phyloP scores from a whole-genome alignment of 768 basidiomycete genomes.

The Mycena indigotica region DNA sequence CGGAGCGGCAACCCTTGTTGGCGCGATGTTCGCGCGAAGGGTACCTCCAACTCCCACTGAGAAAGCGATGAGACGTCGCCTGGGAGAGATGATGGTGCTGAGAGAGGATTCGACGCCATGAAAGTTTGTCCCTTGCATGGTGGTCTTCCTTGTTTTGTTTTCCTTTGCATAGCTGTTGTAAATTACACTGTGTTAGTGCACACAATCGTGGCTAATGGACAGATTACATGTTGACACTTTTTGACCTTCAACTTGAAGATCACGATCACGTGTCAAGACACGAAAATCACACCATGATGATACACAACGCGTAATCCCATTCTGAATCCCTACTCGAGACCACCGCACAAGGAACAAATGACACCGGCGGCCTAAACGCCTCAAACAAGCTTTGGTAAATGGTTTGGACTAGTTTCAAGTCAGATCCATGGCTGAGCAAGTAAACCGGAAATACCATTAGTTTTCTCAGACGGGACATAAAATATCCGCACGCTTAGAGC shows the following conservation, averaged over 20 bases:
- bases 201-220: background rate
- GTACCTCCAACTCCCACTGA: constrained; percentile 91
- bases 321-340: constrained; percentile 46
- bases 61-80: constrained; percentile 81
- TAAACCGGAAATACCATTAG: constrained; percentile 31
- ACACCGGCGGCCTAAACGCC: constrained; percentile 38
- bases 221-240: background rate
- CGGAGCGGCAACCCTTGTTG: constrained; percentile 54
- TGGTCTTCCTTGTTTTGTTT: constrained; percentile 9
- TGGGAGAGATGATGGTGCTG: constrained; percentile 78
- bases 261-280: no score
- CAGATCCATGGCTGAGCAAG: background rate
- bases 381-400: constrained; percentile 33
- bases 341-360: constrained; percentile 52
- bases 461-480: constrained; percentile 34
- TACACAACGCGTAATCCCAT: constrained; percentile 62
- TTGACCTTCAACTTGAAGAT: no score
- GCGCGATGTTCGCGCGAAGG: constrained; percentile 75
- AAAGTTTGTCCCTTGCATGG: constrained; percentile 1
- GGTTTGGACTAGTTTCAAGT: constrained; percentile 22
- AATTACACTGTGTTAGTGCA: constrained; percentile 5
- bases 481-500: constrained; percentile 50
- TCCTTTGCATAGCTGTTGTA: constrained; percentile 8
- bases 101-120: constrained; percentile 49
- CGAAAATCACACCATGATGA: constrained; percentile 40